phyloP scores from a whole-genome alignment of 2,329 filamentous ascomycete species.

The Aspergillus ibericus region DNA sequence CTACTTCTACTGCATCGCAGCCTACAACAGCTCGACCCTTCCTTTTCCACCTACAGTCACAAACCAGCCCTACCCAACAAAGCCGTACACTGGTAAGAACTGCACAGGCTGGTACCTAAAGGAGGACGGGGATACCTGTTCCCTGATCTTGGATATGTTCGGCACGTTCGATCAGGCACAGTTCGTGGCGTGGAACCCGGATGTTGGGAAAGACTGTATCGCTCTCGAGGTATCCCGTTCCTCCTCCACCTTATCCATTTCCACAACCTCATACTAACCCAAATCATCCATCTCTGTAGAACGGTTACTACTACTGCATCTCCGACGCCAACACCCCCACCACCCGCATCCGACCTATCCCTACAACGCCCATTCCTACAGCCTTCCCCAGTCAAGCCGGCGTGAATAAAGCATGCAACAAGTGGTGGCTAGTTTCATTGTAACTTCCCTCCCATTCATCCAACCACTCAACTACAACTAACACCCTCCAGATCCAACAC shows the following conservation, averaged over 20 bases:
- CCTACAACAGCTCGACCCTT: neutral
- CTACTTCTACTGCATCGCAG: conserved; percentile 16
- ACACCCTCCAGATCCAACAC: neutral
- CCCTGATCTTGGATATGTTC: conserved; percentile 7
- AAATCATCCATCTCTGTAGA: neutral
- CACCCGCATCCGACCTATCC: conserved; percentile 4
- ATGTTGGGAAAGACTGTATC: neutral
- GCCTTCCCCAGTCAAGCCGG: neutral
- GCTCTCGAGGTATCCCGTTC: neutral
- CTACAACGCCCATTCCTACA: neutral
- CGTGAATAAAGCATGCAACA: neutral
- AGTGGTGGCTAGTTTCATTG: conserved; percentile 5
- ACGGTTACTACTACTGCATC: conserved; percentile 7
- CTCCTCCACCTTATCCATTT: neutral
- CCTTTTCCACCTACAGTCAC: conserved; percentile 10
- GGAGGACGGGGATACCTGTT: conserved; percentile 8
- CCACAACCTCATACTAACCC: neutral
- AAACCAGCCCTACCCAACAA: neutral
- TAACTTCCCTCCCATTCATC: neutral
- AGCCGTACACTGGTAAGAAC: neutral
- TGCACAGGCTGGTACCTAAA: conserved; percentile 11
- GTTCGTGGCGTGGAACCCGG: conserved; percentile 13
- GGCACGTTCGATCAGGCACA: conserved; percentile 9
- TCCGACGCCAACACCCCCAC: conserved; percentile 6
- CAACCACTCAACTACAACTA: neutral